A percentile compares a stretch with the other conserved stretches of the same genome.
These are phyloP conservation scores for Heliosperma pusillum DNA, from an alignment of 148 eudicot genomes.

Conservation along the genomic window DNA sequence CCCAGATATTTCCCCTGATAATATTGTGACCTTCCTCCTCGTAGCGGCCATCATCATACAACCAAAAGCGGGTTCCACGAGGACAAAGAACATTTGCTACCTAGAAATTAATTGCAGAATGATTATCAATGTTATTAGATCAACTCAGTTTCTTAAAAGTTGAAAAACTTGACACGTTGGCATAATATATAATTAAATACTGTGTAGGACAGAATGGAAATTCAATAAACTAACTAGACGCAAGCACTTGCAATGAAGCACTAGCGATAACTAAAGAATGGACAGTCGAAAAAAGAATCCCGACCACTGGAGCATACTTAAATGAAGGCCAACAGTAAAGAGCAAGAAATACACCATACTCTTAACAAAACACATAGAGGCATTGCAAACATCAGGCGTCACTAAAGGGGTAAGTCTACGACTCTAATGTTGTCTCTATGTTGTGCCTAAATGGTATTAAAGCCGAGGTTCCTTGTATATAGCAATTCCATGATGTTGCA, in stretches of 20 bases:
- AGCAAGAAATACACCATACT: not conserved
- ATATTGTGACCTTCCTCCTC: slow-evolving; percentile 99
- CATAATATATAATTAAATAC: no score
- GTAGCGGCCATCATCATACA: slow-evolving; percentile 98
- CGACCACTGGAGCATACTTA: not conserved
- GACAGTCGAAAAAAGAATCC: no score
- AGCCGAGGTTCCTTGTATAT: no score
- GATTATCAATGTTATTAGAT: not conserved
- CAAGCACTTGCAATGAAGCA: no score
- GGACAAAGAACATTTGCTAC: slow-evolving; percentile 97
- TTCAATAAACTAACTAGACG: no score
- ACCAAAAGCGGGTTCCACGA: slow-evolving; percentile 99
- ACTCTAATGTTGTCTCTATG: no score
- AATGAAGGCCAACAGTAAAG: not conserved
- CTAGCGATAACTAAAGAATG: no score
- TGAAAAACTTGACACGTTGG: no score
- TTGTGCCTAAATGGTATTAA: no score
- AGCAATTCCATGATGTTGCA: no score
- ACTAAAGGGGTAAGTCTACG: not conserved
- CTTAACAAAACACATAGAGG: not conserved
- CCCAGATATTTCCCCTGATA: slow-evolving; percentile 98
- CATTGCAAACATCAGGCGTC: not conserved
- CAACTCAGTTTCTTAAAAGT: no score
- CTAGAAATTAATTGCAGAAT: slow-evolving; percentile 42
- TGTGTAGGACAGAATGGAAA: no score